Evolutionary conservation across 495 filamentous ascomycete genomes (phyloP), one percentile per base, ranked within the genome.

Genomic region (Lasiosphaeris hirsuta): DNA sequence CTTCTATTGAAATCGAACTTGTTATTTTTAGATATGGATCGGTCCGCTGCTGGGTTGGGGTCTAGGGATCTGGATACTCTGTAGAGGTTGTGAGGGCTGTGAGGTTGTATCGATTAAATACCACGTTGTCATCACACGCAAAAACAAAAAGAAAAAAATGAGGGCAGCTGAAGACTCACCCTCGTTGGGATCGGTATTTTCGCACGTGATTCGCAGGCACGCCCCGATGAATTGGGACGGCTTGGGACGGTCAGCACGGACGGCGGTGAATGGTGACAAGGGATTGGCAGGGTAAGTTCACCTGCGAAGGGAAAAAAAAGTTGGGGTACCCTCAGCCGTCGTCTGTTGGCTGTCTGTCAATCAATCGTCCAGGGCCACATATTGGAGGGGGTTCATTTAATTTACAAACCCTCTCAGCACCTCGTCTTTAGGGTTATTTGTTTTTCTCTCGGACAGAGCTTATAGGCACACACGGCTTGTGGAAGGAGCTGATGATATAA

Each of bases 141-240:
- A 30, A 30, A 30, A n/a, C n/a, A n/a, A 2, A 30, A 30, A 5
- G 2, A 30, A 30, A 30, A 30, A 30, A 30, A 30, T 30, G 23
- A 30, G 23, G 23, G 23, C 23, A 30, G 23, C 23, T 30, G 23
- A 30, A 30, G 23, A 30, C 23, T 5, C 23, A 2, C 14, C 45
- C 17, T 48, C 18, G 45, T 17, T 48, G 15, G 15, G 14, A 38
- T 23, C 36, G 9, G 49, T 34, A 10, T 6, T 42, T n/a, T 2
- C 11, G 34, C 55, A 57, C 55, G 46, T 57, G 55, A 57, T 57
- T 50, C 39, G 39, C 43, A 13, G 11, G 10, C 19, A 5, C 23
- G 11, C 37, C 36, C 54, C 43, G 54, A 19, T 44, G 54, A 57
- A 57, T 57, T 57, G 54, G 44, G 30, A 57, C 11, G 34, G 23